Conservation (phyloP, 768 basidiomycete species). For the Phanerochaete carnosa region DNA sequence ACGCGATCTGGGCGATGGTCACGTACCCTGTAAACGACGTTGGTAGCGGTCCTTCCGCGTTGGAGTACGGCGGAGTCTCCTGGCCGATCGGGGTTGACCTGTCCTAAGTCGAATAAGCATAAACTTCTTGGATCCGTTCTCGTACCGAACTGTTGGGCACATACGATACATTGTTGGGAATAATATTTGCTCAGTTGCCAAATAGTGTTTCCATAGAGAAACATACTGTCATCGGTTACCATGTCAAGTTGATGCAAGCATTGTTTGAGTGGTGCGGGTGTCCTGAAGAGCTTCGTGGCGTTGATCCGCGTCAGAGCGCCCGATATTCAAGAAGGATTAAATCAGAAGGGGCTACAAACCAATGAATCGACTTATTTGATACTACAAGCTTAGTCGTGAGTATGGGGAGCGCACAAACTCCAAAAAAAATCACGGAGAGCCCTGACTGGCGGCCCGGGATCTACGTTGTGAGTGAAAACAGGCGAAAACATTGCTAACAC, state of each 20-base stretch:
- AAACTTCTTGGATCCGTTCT: not conserved
- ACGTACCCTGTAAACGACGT: not conserved
- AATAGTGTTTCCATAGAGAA: not conserved
- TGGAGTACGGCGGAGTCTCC: no score
- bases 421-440: not conserved
- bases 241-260: no score
- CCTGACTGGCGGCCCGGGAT: no score
- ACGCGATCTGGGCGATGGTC: not conserved
- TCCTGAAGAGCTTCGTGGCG: not conserved
- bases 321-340: not conserved
- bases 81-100: no score
- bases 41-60: no score
- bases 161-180: not conserved
- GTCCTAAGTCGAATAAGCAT: not conserved
- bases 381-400: no score
- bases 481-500: no score
- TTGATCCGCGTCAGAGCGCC: not conserved
- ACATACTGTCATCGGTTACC: not conserved
- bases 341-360: no score
- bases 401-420: not conserved
- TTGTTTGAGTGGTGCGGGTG: not conserved
- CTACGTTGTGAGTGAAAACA: no score
- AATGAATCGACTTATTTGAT: no score
- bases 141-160: not conserved
- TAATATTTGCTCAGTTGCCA: no score